Base-by-base conservation (phyloP, 2,329 filamentous ascomycete genomes). In the Aspergillus fischeri region DNA sequence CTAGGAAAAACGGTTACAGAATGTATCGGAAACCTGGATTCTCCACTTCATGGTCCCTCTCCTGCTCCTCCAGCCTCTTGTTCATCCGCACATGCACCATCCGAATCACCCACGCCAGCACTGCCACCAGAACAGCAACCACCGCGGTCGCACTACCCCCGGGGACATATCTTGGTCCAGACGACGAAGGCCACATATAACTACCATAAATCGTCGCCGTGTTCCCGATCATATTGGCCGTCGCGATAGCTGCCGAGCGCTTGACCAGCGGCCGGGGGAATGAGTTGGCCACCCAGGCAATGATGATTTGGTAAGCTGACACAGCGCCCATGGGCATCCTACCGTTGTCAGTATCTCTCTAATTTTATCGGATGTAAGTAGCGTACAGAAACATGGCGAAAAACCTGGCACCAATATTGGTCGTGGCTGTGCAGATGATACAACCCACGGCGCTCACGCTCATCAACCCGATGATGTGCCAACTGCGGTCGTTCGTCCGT, bases 361-460 rank as follows among this genome's bases (percentile, higher is more conserved):
- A 38, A 6, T 3, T 20, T 21, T 29, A 28, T 27, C 24, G 49
- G 25, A 54, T 24, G 4, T 20, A 7, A 10, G 3, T 3, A 45
- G 62, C 65, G 21, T 54, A 67, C 65, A 87, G 70, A 61, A 86
- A 86, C 78, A 86, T 85, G 61, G 83, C 84, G 73, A 84, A 86
- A 17, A 35, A 35, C 2, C 83, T 78, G 0, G 79, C 80, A 0
- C 77, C 82, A 0, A 79, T 74, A 2, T 76, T 77, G 0, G 79
- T 78, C 0, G 82, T 81, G 0, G 74, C 77, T 6, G 81, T 81
- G 7, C 79, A 81, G 24, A 86, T 83, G 3, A 82, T 76, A 54
- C 85, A 85, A 2, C 84, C 83, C 0, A 78, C 68, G 0, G 78
- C 76, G 0, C 82, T 79, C 0, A 86, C 58, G 0, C 80, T 52